Percentiles rank a stretch among this genome's conserved stretches.
These are phyloP conservation scores for Chenopodium suecicum DNA, from an alignment of 148 eudicot species.

Conservation along the genomic window DNA sequence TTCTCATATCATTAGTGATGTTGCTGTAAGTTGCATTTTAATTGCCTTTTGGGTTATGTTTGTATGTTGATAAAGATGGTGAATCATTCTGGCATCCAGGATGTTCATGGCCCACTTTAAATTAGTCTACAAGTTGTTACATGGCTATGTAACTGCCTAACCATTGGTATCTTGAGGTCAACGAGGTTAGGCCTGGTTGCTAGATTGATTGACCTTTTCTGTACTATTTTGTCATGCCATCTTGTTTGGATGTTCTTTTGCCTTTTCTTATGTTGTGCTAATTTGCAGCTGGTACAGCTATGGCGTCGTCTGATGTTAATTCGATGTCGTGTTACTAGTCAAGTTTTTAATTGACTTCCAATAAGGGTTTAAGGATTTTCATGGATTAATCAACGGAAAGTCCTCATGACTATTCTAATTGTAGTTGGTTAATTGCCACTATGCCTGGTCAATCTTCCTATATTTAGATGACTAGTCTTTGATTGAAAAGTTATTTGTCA, in stretches of 20 bases:
- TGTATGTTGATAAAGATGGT: slow-evolving; percentile 25
- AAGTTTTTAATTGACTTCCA: background rate
- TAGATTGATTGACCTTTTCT: slow-evolving; percentile 21
- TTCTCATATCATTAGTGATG: slow-evolving; percentile 2
- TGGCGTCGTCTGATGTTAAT: background rate
- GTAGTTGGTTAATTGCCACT: background rate
- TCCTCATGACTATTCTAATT: slow-evolving; percentile 9
- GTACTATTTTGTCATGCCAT: slow-evolving; percentile 28
- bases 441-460: slow-evolving; percentile 17
- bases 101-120: slow-evolving; percentile 22
- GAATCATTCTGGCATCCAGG: slow-evolving; percentile 27
- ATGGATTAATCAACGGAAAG: slow-evolving; percentile 14
- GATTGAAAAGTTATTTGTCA: slow-evolving; percentile 9
- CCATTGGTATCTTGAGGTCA: slow-evolving; percentile 31
- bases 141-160: slow-evolving; percentile 19
- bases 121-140: slow-evolving; percentile 1
- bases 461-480: slow-evolving; percentile 15
- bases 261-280: background rate
- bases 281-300: slow-evolving; percentile 14
- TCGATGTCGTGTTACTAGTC: background rate
- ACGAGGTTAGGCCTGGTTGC: slow-evolving; percentile 27
- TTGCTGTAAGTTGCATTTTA: slow-evolving; percentile 22
- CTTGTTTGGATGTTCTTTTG: slow-evolving; percentile 13
- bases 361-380: slow-evolving; percentile 7
- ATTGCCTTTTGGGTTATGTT: slow-evolving; percentile 3